Base-by-base conservation (phyloP, 495 filamentous ascomycete species). In the Xylaria flabelliformis region DNA sequence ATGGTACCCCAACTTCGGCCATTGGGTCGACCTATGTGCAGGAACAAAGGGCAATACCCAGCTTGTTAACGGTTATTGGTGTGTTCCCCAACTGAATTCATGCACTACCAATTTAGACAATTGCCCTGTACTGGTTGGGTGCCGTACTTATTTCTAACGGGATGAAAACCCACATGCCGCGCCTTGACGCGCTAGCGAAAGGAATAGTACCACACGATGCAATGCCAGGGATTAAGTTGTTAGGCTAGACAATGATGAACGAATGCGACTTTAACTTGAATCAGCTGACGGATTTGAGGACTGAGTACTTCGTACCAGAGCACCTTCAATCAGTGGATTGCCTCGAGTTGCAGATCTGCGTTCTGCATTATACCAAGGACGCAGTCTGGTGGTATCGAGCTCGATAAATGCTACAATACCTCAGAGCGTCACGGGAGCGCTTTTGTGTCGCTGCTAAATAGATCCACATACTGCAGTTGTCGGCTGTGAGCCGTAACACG, bases 1-100 rank as follows among this genome's bases (percentile, higher is more conserved):
- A 42, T n/a, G 59, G n/a, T 10, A 67, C 64, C 29, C 41, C 64
- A n/a, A 41, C 64, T 67, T 67, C 65, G 50, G 36, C 65, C 65
- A 8, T 44, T 5, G 29, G 65, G 65, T 56, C 29, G 36, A 44
- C 56, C 65, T 51, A 26, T 67, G 50, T 67, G 65, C 65, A 67
- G 65, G 50, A 67, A 55, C 50, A 55, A 56, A 51, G 50, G 50
- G 65, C 4, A 7, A 44, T 41, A 21, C 29, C n/a, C 21, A 42
- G 50, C 26, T 21, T 10, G 21, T 67, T 5, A 15, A 67, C 50
- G 26, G 34, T 67, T 32, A 67, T 67, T 67, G 65, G 65, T 17
- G 17, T 36, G 34, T 65, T 65, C 41, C 12, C 42, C 34, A 56
- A 17, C 26, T 39, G 50, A 17, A 67, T 56, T 67, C 65, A 67